Base-by-base conservation (phyloP, 495 filamentous ascomycete species). In the Penicillium desertorum region DNA sequence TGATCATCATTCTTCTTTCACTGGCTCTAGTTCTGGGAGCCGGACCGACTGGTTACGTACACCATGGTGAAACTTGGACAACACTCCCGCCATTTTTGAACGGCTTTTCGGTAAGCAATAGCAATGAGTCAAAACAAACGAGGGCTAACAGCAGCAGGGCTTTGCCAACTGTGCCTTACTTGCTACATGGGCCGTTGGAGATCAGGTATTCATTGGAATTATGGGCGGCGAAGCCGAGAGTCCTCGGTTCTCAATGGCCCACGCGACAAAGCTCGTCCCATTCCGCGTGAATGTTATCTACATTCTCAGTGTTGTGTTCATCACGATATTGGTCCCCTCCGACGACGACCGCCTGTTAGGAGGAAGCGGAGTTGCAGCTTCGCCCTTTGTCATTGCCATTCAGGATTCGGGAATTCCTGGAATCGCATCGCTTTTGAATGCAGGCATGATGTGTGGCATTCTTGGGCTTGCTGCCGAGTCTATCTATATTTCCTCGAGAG, bases 361-460 rank as follows among this genome's bases (percentile, higher is more conserved):
- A 7, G 58, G 64, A 16, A 56, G 39, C 16, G 60, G 61, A 5
- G 57, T 70, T 7, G 64, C 68, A 4, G 65, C 69, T 3, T 72
- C 70, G 11, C 71, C 70, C 16, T 74, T 75, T 20, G 62, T 75
- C 27, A 67, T 75, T 52, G 69, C 71, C 5, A 58, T 73, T 19
- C 32, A 66, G 4, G n/a, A 62, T 2, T 63, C 65, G 14, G 62
- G 63, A 2, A 72, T 75, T 25, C 45, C 48, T 0, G 66, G 58
- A 9, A 53, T 73, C 22, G 59, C 69, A 5, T 52, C 61, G 20
- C 41, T 75, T 12, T 42, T 75, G 37, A 75, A 75, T 19, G 67
- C 56, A 11, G 57, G 54, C 20, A 71, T 75, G 25, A 60, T 75
- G 16, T 58, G 61, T 19, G 68, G 62, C n/a, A 58, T 73, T 19